phyloP scores from a whole-genome alignment of 2,329 filamentous ascomycete genomes.

The Fusarium vanettenii region DNA sequence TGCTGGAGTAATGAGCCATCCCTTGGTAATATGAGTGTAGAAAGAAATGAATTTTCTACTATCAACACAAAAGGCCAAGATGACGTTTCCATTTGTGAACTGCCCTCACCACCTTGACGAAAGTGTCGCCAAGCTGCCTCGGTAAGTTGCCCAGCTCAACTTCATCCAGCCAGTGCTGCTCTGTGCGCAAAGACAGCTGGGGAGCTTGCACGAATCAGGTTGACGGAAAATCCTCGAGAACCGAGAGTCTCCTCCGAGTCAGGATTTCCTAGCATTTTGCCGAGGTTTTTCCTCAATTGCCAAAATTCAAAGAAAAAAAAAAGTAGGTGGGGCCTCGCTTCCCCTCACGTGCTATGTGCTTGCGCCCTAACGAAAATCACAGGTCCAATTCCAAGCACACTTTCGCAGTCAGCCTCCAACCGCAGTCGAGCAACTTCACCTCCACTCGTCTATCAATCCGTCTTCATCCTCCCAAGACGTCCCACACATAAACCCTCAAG shows the following conservation, averaged over 20 bases:
- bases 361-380: slow-evolving; percentile 57
- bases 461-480: slow-evolving; percentile 49
- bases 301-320: slow-evolving; percentile 25
- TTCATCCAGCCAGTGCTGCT: no score
- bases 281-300: slow-evolving; percentile 67
- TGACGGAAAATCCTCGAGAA: background rate
- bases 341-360: slow-evolving; percentile 53
- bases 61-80: background rate
- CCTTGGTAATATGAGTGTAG: no score
- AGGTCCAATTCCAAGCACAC: slow-evolving; percentile 48
- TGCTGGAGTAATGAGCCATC: background rate
- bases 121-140: background rate
- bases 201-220: slow-evolving; percentile 18
- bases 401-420: slow-evolving; percentile 47
- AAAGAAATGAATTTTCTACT: background rate
- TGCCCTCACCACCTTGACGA: background rate
- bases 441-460: slow-evolving; percentile 46
- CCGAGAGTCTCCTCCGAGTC: background rate
- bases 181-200: background rate
- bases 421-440: slow-evolving; percentile 48
- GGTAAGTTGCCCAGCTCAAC: no score
- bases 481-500: slow-evolving; percentile 65
- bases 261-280: slow-evolving; percentile 58
- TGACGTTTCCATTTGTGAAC: background rate
- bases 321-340: slow-evolving; percentile 42